Conservation (phyloP, 306 rosid species). For the Pyrus betulifolia region DNA sequence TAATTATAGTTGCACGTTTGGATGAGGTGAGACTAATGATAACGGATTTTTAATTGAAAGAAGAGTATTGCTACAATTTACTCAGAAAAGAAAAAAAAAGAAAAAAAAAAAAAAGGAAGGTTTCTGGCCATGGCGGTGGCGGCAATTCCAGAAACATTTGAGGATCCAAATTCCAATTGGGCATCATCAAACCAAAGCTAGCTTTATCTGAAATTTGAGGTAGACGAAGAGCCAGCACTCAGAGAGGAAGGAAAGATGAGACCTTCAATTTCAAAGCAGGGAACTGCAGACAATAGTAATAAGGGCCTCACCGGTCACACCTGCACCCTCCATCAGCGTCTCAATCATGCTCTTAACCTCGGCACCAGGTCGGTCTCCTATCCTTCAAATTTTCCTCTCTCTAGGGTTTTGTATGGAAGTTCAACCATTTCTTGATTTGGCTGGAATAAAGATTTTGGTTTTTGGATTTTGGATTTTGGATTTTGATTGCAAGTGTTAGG, state of each 20-base stretch:
- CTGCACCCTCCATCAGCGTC: constrained; percentile 62
- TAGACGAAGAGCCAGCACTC: not conserved
- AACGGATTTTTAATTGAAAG: too few relatives aligned
- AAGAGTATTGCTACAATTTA: too few relatives aligned
- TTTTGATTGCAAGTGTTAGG: too few relatives aligned
- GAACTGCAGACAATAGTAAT: constrained; percentile 21
- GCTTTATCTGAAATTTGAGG: not conserved
- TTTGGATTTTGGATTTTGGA: too few relatives aligned
- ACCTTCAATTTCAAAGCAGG: constrained; percentile 25
- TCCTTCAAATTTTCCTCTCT: not conserved
- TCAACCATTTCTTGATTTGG: too few relatives aligned
- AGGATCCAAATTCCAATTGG: not conserved
- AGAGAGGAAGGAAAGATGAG: constrained; percentile 21
- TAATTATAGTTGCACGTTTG: accelerated
- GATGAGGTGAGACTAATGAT: too few relatives aligned
- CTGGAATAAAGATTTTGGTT: too few relatives aligned
- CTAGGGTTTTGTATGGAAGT: not conserved
- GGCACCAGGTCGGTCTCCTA: constrained; percentile 52
- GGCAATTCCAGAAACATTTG: not conserved
- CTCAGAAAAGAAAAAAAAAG: too few relatives aligned
- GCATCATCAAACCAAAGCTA: not conserved
- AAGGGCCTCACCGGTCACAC: constrained; percentile 35
- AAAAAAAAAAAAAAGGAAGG: not conserved
- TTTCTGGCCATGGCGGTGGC: not conserved
- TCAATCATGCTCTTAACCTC: constrained; percentile 57